Evolutionary conservation across 768 basidiomycete genomes (phyloP).

Genomic region (Russula dissimulans): DNA sequence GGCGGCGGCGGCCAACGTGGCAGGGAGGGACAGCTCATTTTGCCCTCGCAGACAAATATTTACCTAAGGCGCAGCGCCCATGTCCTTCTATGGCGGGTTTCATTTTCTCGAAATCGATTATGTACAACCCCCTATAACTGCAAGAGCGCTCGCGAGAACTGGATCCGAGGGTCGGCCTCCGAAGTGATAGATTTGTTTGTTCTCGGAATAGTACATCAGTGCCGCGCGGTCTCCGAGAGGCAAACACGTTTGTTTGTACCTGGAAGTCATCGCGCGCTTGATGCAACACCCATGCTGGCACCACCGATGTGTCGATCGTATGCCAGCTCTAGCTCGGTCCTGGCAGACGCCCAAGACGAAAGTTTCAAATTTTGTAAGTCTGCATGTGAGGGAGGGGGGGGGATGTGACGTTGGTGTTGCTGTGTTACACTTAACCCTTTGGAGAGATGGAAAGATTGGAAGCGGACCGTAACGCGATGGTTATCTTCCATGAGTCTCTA

Average conservation of each 20-base stretch:
- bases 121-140: not conserved
- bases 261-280: not conserved
- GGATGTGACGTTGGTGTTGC: no score
- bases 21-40: not conserved
- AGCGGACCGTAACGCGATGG: not conserved
- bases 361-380: no score
- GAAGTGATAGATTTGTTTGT: not conserved
- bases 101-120: not conserved
- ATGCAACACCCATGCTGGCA: not conserved
- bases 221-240: slow-evolving; percentile 4
- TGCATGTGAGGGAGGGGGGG: no score
- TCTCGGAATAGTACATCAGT: not conserved
- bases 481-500: not conserved
- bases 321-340: not conserved
- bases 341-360: not conserved
- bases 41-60: not conserved
- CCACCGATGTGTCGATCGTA: not conserved
- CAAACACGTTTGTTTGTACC: slow-evolving; percentile 11
- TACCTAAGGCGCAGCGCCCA: not conserved
- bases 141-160: not conserved
- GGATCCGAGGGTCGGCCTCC: not conserved
- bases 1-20: not conserved
- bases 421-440: no score
- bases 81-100: not conserved
- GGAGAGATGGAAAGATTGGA: no score